Percentiles rank a stretch among this genome's conserved stretches.
phyloP scores from a whole-genome alignment of 192 early-diverging fungal genomes.

The Coemansia sp. region DNA sequence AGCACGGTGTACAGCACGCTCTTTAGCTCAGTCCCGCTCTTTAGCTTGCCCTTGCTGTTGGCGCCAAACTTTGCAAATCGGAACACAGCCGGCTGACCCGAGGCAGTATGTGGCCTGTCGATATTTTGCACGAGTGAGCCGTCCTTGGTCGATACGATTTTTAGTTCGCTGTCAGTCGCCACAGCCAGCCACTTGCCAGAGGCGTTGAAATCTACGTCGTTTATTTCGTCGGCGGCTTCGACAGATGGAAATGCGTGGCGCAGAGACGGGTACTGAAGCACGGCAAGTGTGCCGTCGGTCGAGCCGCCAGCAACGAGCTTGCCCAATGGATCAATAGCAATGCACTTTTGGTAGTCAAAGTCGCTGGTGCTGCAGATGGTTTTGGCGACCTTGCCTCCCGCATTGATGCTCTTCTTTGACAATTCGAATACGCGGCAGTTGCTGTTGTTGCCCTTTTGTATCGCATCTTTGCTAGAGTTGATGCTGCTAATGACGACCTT shows the following conservation, averaged over 20 bases:
- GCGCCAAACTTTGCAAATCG: conserved; percentile 42
- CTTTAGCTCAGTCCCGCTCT: conserved; percentile 6
- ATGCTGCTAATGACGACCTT: conserved; percentile 67
- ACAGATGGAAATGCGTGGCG: conserved; percentile 39
- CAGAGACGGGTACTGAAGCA: conserved; percentile 39
- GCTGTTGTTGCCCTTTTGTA: conserved; percentile 71
- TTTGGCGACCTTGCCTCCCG: conserved; percentile 17
- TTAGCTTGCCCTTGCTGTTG: conserved; percentile 1
- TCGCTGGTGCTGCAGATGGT: conserved; percentile 42
- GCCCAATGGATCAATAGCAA: conserved; percentile 30
- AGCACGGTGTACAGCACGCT: conserved; percentile 47
- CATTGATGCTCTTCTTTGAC: conserved; percentile 29
- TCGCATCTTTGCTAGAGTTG: conserved; percentile 65
- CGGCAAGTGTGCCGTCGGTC: conserved; percentile 49
- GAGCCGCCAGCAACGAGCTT: conserved; percentile 44
- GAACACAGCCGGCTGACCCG: conserved; percentile 35
- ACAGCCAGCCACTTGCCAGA: conserved; percentile 38
- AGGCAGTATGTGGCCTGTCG: conserved; percentile 35
- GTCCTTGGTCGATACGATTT: conserved; percentile 21
- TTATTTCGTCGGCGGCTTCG: conserved; percentile 40
- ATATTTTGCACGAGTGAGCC: conserved; percentile 36
- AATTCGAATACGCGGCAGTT: conserved; percentile 81
- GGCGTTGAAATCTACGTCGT: conserved; percentile 44
- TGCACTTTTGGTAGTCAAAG: conserved; percentile 46
- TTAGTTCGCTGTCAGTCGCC: conserved; percentile 38